Base-by-base conservation (phyloP, 352 stramenopile genomes). In the Globisporangium polare region DNA sequence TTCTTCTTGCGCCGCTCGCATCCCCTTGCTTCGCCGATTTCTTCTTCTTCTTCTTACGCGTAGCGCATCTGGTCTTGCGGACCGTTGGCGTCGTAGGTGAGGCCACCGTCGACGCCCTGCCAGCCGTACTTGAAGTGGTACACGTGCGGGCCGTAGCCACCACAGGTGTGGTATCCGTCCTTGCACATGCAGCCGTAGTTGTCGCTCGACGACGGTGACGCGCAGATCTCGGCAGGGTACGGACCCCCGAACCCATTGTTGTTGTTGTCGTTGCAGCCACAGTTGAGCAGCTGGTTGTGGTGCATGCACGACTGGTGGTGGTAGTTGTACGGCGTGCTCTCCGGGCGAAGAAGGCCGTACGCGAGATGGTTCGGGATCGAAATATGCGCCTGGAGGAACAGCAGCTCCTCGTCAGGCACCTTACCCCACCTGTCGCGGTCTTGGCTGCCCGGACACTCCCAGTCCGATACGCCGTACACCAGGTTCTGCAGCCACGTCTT, bases 101-200 rank as follows among this genome's bases (percentile, higher is more conserved):
- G 67, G 15, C 72, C 59, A 7, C 52, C 51, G 45, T 85, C 83
- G 49, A 86, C 72, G 26, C 74, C 78, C 61, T 92, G 80, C 83
- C 83, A 92, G 51, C 83, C 83, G 63, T 90, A 90, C 67, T 92
- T 90, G 67, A 86, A 92, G 65, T 90, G 83, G 66, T 92, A 90
- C 35, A 92, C 83, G 50, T 79, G 74, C 31, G 79, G 77, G 7
- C 77, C 75, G 43, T 57, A 46, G 52, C 46, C 31, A 45, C 74
- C 72, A 37, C 73, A 87, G 24, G 77, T 73, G 53, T 85, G 73
- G 63, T 86, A 88, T 37, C 67, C 72, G 46, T 76, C 70, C 61
- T 77, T 84, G 62, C 80, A 89, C 63, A 72, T 69, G 63, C 83
- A 77, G 33, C 78, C 81, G 65, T 85, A 92, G 51, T 78, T 84